A percentile compares a stretch with the other conserved stretches of the same genome.
These are phyloP conservation scores for Talaromyces ruber DNA, from an alignment of 495 filamentous ascomycete genomes.

Conservation along the genomic window DNA sequence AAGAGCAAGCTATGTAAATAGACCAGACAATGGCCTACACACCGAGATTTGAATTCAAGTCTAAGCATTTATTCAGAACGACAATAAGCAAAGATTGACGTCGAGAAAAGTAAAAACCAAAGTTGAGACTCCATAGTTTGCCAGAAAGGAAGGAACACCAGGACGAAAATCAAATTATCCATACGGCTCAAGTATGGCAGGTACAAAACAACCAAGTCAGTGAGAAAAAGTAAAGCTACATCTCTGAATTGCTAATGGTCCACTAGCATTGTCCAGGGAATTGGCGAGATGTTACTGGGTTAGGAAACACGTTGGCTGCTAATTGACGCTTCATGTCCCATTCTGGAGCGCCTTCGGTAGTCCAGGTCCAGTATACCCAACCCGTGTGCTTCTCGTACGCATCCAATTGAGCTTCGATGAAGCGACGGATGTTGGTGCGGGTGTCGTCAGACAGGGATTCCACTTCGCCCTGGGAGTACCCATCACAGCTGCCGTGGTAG, in stretches of 20 bases:
- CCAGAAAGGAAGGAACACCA: background rate
- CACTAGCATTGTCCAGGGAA: conserved; percentile 21
- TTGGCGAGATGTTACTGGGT: conserved; percentile 42
- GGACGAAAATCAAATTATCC: background rate
- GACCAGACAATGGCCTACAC: background rate
- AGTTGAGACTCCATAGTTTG: background rate
- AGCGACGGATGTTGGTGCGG: conserved; percentile 48
- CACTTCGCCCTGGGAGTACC: conserved; percentile 49
- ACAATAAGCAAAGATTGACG: background rate
- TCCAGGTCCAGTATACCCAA: conserved; percentile 83
- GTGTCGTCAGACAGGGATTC: conserved; percentile 40
- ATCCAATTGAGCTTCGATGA: conserved; percentile 66
- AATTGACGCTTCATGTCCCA: conserved; percentile 73
- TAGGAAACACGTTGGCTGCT: conserved; percentile 51
- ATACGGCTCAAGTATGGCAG: background rate
- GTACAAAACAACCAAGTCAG: background rate
- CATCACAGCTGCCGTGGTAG: conserved; percentile 48
- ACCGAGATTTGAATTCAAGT: background rate
- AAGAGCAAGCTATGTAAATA: background rate
- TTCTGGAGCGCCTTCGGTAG: conserved; percentile 77
- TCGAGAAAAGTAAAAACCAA: background rate
- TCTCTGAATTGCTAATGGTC: background rate
- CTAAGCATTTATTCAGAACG: background rate
- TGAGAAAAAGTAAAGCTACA: background rate
- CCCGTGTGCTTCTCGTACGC: conserved; percentile 60